Evolutionary conservation across 2,329 filamentous ascomycete species (phyloP), one percentile per base, ranked within the genome.

Genomic region (Mycosphaerella sp.): DNA sequence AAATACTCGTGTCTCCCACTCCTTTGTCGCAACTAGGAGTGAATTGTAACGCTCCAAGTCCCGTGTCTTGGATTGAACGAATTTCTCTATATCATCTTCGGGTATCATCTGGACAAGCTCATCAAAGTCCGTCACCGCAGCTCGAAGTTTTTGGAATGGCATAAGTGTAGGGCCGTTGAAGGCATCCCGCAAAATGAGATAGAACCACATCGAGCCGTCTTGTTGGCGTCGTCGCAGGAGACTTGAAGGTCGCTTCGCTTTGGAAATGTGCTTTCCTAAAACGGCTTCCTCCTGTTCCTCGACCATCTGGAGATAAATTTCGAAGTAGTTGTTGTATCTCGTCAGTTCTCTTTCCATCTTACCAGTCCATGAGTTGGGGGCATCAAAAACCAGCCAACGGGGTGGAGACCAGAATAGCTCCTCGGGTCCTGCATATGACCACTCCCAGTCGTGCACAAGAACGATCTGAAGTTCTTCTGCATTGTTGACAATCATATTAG

Each of bases 361-460:
- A 42, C 40, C 40, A 42, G 40, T 21, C 40, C 40, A 42, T 42
- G 40, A 5, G 40, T 42, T 42, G 6, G 35, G 35, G 35, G 35
- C 35, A 6, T 42, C 40, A 42, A 42, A 42, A 39, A 52, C 10
- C 13, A 52, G 37, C 49, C 49, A 52, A 42, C 25, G 37, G 9
- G 60, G 61, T 18, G 61, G 46, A 10, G 54, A 58, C 34, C 52
- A 46, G 36, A 52, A 59, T 37, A 63, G 52, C 36, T 64, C 52
- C 34, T 36, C 37, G 12, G 62, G 62, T 34, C 50, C 60, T 14
- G 51, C 47, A 37, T 61, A 58, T 34, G 62, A 49, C 57, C 59
- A 62, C 39, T 63, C 60, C 58, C 55, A 61, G 41, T 63, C 60
- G 2, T 62, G 46, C 10, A 64, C 52, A 1, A 52, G 58, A 27